A percentile compares a stretch with the other conserved stretches of the same genome.
phyloP scores from a whole-genome alignment of 139 green algal species.

The Edaphochlamys debaryana region DNA sequence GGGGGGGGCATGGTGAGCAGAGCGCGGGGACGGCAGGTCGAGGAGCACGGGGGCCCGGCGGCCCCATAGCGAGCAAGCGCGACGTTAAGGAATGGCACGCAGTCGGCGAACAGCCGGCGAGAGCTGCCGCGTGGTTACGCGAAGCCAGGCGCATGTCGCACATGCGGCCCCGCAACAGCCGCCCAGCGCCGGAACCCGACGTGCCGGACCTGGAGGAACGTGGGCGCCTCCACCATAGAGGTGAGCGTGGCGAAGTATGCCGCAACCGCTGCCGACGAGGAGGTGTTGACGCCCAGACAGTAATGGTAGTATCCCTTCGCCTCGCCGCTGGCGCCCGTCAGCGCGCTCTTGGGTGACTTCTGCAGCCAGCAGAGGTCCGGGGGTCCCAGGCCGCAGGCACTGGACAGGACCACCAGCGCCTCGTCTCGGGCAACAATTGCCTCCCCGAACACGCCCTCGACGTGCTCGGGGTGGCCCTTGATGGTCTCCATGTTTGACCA shows the following conservation, averaged over 20 bases:
- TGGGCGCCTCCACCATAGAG: slow-evolving; percentile 45
- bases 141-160: no score
- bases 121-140: no score
- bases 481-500: slow-evolving; percentile 67
- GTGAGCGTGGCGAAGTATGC: slow-evolving; percentile 73
- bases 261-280: slow-evolving; percentile 57
- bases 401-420: slow-evolving; percentile 38
- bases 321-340: slow-evolving; percentile 24
- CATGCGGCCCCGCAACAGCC: no score
- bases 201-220: slow-evolving; percentile 61
- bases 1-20: no score
- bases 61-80: no score
- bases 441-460: slow-evolving; percentile 64
- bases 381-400: slow-evolving; percentile 55
- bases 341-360: slow-evolving; percentile 45
- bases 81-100: no score
- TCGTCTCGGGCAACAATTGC: slow-evolving; percentile 58
- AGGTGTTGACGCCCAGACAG: slow-evolving; percentile 63
- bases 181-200: no score
- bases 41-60: no score
- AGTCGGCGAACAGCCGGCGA: no score
- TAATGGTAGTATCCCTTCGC: slow-evolving; percentile 70
- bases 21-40: no score
- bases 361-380: slow-evolving; percentile 77
- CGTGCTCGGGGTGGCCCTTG: slow-evolving; percentile 45